Evolutionary conservation across 31 red algal genomes (phyloP), one percentile per base, ranked within the genome.

Genomic region (Odonthalia washingtoniensis): DNA sequence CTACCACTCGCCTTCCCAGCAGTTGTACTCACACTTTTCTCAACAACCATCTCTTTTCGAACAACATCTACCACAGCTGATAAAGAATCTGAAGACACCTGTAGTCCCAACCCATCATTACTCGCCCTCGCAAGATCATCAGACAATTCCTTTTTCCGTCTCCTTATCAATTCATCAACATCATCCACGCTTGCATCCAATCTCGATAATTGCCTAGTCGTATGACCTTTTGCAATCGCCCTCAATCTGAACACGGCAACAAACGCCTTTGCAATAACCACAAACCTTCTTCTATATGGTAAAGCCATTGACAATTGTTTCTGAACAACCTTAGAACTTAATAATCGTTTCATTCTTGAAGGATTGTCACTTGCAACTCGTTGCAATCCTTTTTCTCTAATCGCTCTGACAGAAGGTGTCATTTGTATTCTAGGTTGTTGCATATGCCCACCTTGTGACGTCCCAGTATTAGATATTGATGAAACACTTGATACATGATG

Each of bases 191-290:
- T 57, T 33, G 46, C 78, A 40, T 46, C 73, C 9, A 40, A 83
- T 90, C 42, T 44, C 27, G 34, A 77, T 70, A 34, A 85, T 12
- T 42, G n/a, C 40, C 79, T 84, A 26, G 81, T 26, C 45, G 44
- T 68, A 46, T 77, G 49, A 31, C 89, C 81, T 31, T 64, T 2
- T 64, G 75, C 49, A 35, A 85, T 45, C 74, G 81, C 80, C 27
- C 34, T 38, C 78, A 94, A 62, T n/a, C 91, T 84, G 44, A 88
- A 88, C 0, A 88, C 86, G 30, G 91, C 91, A 66, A 94, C 86
- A 60, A 94, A 94, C 39, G 80, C 85, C 40, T 80, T 57, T 24
- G 86, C 83, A 2, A 79, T 85, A 27, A 80, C 40, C 46, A 94
- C 69, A n/a, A 94, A 80, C 62, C 75, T 87, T 45, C 85, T 67